phyloP scores from a whole-genome alignment of 257 asterid genomes.

The Petunia secreta region DNA sequence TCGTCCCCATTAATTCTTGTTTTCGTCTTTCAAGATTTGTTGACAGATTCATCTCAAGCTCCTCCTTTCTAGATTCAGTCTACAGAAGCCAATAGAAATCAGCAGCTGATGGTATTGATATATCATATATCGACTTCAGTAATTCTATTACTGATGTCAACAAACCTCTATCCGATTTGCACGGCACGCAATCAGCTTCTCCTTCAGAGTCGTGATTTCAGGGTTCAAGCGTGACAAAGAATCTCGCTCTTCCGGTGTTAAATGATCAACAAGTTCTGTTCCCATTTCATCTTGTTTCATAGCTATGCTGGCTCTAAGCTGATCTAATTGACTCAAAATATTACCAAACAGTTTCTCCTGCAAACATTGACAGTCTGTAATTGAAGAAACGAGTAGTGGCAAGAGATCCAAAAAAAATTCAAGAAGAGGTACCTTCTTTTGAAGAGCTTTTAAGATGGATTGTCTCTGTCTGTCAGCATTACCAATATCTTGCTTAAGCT shows the following conservation, averaged over 20 bases:
- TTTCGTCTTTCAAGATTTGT: slow-evolving; percentile 92
- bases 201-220: slow-evolving; percentile 83
- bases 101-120: not conserved
- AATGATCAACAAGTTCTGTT: slow-evolving; percentile 96
- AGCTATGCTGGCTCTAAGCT: slow-evolving; percentile 75
- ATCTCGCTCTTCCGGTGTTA: slow-evolving; percentile 87
- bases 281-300: slow-evolving; percentile 91
- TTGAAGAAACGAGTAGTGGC: slow-evolving; percentile 18
- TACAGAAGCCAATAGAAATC: slow-evolving; percentile 34
- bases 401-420: not conserved
- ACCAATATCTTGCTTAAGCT: slow-evolving; percentile 76
- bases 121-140: slow-evolving; percentile 12
- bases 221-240: slow-evolving; percentile 85
- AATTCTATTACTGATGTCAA: slow-evolving; percentile 22
- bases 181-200: slow-evolving; percentile 68
- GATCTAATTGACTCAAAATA: slow-evolving; percentile 82
- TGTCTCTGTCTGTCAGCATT: slow-evolving; percentile 81
- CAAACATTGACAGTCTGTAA: slow-evolving; percentile 31
- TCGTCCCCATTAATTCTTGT: slow-evolving; percentile 89
- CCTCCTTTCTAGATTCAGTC: slow-evolving; percentile 92
- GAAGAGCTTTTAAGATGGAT: slow-evolving; percentile 77
- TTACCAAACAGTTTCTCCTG: slow-evolving; percentile 86
- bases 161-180: slow-evolving; percentile 91
- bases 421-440: slow-evolving; percentile 68
- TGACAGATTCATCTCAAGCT: slow-evolving; percentile 96